phyloP scores from a whole-genome alignment of 805 yeast genomes.

The Scheffersomyces lignosus region DNA sequence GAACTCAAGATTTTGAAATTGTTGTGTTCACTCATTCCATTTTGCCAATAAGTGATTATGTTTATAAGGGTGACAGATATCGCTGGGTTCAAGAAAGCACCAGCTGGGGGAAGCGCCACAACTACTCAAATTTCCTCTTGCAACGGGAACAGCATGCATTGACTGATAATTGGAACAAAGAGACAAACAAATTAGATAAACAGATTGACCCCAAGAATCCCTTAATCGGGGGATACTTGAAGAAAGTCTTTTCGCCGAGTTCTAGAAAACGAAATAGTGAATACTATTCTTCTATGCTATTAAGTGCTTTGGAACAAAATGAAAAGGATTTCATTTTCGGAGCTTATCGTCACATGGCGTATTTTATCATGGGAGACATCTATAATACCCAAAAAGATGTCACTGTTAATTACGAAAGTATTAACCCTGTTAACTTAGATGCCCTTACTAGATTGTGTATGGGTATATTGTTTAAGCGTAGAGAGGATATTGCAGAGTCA shows the following conservation, averaged over 20 bases:
- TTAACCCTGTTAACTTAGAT: no score
- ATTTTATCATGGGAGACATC: neutral
- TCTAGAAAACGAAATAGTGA: neutral
- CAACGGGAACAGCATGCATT: slow-evolving; percentile 2
- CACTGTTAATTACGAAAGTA: no score
- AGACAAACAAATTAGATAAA: slow-evolving; percentile 2
- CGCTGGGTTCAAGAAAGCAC: slow-evolving; percentile 6
- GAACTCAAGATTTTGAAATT: slow-evolving; percentile 1
- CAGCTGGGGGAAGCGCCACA: neutral
- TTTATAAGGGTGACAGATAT: slow-evolving; percentile 5
- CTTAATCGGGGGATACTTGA: neutral
- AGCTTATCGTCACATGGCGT: slow-evolving; percentile 1
- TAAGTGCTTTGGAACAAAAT: neutral
- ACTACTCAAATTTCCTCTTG: slow-evolving; percentile 1
- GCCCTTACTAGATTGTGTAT: no score
- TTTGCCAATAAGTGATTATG: slow-evolving; percentile 8
- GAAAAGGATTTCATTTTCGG: neutral
- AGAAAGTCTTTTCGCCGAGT: neutral
- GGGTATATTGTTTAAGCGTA: no score
- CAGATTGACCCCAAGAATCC: neutral
- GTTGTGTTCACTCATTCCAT: slow-evolving; percentile 6
- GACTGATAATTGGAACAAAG: slow-evolving; percentile 6
- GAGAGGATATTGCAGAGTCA: no score
- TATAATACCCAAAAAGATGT: no score
- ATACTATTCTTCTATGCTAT: neutral